phyloP scores from a whole-genome alignment of 345 rosid species.

The Brassica juncea region DNA sequence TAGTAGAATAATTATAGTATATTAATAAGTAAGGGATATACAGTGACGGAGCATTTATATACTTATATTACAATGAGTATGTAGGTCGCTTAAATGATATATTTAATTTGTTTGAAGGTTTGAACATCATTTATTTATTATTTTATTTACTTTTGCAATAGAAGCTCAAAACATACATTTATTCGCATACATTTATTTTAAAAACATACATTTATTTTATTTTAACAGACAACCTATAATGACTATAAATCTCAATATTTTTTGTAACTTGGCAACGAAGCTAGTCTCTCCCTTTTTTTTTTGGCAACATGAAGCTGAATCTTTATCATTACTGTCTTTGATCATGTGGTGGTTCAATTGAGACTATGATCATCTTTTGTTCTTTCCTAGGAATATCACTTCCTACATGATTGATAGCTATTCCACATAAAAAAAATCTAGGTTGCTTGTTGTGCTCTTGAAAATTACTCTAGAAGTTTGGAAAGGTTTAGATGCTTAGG shows the following conservation, averaged over 20 bases:
- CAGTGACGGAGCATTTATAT: too few species aligned
- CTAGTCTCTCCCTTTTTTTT: background rate
- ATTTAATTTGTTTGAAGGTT: background rate
- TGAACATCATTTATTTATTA: background rate
- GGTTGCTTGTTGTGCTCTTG: background rate
- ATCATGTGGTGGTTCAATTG: background rate
- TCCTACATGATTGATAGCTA: background rate
- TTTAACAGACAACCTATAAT: background rate
- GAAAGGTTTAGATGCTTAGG: background rate
- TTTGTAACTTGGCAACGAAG: background rate
- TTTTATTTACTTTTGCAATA: background rate
- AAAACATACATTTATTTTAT: background rate
- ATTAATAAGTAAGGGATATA: too few species aligned
- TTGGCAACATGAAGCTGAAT: background rate
- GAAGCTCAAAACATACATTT: background rate
- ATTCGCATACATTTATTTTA: background rate
- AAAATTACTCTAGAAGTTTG: background rate
- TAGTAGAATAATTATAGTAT: background rate
- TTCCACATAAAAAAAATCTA: background rate
- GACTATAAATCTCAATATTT: background rate
- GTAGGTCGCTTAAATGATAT: background rate
- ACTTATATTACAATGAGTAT: background rate
- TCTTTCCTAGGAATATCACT: background rate
- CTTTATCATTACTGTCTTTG: background rate
- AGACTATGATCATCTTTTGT: background rate